phyloP scores from a whole-genome alignment of 306 rosid genomes.

The Glycine latifolia region DNA sequence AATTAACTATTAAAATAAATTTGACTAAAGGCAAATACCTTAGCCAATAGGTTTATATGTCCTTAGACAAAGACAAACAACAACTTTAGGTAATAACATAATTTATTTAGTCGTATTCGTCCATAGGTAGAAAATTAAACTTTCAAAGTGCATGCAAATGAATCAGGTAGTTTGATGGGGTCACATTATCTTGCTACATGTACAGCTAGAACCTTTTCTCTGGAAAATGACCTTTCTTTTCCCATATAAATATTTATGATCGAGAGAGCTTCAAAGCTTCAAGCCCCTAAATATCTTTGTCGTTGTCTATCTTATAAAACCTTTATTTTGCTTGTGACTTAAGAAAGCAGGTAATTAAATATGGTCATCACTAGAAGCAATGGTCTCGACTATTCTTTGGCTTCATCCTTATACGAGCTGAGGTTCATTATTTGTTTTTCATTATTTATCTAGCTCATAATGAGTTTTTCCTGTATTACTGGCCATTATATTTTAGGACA shows the following conservation, averaged over 20 bases:
- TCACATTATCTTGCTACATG: background rate
- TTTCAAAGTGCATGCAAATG: constrained; percentile 34
- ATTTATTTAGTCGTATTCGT: constrained; percentile 22
- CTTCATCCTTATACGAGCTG: constrained; percentile 40
- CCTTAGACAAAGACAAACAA: no score
- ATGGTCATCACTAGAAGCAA: constrained; percentile 42
- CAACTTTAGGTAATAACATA: no score
- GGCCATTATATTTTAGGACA: background rate
- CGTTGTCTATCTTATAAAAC: background rate
- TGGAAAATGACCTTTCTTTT: background rate
- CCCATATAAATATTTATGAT: constrained; percentile 29
- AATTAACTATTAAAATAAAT: no score
- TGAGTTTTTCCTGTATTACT: background rate
- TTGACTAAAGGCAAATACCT: no score
- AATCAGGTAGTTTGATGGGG: constrained; percentile 31
- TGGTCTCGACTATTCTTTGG: constrained; percentile 44
- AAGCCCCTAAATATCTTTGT: constrained; percentile 2
- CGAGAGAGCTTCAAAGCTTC: constrained; percentile 5
- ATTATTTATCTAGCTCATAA: background rate
- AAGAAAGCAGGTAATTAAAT: background rate
- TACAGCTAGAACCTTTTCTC: background rate
- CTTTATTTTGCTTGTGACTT: constrained; percentile 16
- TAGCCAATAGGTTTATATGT: background rate
- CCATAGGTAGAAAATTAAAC: constrained; percentile 24
- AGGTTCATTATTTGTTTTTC: constrained; percentile 20